phyloP scores from a whole-genome alignment of 2,329 filamentous ascomycete species.

The Cercospora sp. region DNA sequence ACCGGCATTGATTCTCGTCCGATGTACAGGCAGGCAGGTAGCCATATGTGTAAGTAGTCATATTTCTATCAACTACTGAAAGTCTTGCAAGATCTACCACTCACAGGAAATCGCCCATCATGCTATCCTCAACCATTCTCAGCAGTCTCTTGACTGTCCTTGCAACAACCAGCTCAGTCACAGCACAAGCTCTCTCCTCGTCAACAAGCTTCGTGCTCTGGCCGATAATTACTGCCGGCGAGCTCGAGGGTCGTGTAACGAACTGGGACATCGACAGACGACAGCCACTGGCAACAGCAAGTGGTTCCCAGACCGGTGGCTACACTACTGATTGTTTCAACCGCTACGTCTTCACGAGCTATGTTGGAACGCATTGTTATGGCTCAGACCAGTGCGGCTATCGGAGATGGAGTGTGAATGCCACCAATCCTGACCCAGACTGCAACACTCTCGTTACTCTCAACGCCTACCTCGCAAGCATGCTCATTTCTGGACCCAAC shows the following conservation, averaged over 20 bases:
- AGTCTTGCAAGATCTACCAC: background rate
- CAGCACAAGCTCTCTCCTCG: constrained; percentile 2
- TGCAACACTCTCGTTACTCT: constrained; percentile 12
- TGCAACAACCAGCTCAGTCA: background rate
- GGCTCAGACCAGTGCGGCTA: constrained; percentile 16
- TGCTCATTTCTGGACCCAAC: constrained; percentile 10
- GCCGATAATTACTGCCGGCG: constrained; percentile 16
- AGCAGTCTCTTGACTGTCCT: background rate
- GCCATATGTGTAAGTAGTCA: background rate
- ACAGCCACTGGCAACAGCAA: background rate
- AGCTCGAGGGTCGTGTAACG: constrained; percentile 2
- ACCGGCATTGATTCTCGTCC: background rate
- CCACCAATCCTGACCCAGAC: constrained; percentile 11
- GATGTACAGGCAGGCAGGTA: background rate
- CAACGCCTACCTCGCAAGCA: background rate
- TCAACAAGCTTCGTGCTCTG: constrained; percentile 15
- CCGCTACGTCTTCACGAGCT: constrained; percentile 16
- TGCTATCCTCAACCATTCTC: background rate
- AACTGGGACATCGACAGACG: constrained; percentile 10
- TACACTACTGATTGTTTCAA: constrained; percentile 22
- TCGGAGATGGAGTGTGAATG: constrained; percentile 13
- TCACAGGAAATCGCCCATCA: background rate
- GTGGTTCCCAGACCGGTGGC: background rate
- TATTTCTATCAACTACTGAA: background rate
- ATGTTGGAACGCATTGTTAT: constrained; percentile 14